Evolutionary conservation across 2,329 filamentous ascomycete species (phyloP).

Genomic region (Clonostachys rosea): DNA sequence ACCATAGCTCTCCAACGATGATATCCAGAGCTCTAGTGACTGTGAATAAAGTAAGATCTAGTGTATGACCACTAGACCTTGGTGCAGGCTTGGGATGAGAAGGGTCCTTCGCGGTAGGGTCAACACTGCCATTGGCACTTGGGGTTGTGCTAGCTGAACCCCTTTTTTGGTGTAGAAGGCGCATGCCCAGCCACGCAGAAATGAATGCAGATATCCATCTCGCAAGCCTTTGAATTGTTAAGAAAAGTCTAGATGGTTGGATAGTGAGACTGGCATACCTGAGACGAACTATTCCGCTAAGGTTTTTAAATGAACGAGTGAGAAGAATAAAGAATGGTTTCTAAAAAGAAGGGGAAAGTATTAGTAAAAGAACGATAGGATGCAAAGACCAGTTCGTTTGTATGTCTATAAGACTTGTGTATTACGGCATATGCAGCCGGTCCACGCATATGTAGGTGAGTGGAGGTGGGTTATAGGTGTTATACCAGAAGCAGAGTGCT

Average conservation of each 20-base stretch:
- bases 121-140: not conserved
- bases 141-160: constrained; percentile 18
- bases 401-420: too few relatives aligned
- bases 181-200: constrained; percentile 52
- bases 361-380: too few relatives aligned
- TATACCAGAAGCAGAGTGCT: constrained; percentile 56
- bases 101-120: too few relatives aligned
- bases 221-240: constrained; percentile 24
- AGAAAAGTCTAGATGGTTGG: too few relatives aligned
- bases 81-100: not conserved
- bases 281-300: too few relatives aligned
- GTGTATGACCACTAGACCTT: constrained; percentile 60
- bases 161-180: constrained; percentile 52
- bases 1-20: constrained; percentile 62
- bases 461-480: not conserved
- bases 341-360: too few relatives aligned
- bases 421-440: too few relatives aligned
- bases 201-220: constrained; percentile 56
- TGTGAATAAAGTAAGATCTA: constrained; percentile 80
- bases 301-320: too few relatives aligned
- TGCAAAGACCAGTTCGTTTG: too few relatives aligned
- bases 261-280: too few relatives aligned
- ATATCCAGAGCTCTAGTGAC: constrained; percentile 69
- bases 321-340: too few relatives aligned
- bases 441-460: too few relatives aligned